Evolutionary conservation across 2,329 filamentous ascomycete genomes (phyloP).

Genomic region (Cordyceps cicadae): DNA sequence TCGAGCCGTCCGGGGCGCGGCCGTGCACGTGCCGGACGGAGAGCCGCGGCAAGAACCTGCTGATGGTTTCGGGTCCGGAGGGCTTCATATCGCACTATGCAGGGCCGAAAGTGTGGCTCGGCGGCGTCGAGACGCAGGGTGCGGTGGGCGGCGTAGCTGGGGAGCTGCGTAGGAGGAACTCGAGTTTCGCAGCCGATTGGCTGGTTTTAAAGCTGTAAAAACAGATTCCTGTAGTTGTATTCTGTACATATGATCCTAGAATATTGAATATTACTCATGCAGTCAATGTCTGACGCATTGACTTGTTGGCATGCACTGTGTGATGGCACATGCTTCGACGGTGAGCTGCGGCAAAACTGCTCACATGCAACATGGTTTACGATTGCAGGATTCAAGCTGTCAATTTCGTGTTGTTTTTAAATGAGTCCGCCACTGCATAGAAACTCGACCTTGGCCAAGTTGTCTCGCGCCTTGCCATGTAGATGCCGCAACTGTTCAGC

Average conservation of each 20-base stretch:
- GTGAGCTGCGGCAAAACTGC: too few species aligned
- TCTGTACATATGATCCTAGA: background rate
- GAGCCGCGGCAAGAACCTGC: conserved; percentile 46
- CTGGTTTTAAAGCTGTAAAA: conserved; percentile 43
- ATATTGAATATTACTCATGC: too few species aligned
- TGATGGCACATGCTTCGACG: too few species aligned
- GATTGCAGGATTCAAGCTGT: background rate
- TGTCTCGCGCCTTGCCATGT: too few species aligned
- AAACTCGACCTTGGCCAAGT: too few species aligned
- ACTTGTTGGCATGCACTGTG: background rate
- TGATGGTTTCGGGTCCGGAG: conserved; percentile 85
- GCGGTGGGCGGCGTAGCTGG: conserved; percentile 60
- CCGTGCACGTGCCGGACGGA: conserved; percentile 13
- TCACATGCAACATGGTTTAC: too few species aligned
- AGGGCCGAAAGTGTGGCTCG: conserved; percentile 67
- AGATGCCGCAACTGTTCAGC: too few species aligned
- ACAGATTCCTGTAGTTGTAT: background rate
- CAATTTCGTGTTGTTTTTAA: too few species aligned
- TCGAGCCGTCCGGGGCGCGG: conserved; percentile 1
- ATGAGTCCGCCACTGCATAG: too few species aligned
- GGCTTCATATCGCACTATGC: conserved; percentile 79
- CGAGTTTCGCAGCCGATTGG: conserved; percentile 34
- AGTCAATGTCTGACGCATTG: background rate
- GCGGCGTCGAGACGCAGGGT: conserved; percentile 67
- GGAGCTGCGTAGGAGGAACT: conserved; percentile 43